A percentile compares a stretch with the other conserved stretches of the same genome.
Conservation (phyloP, 345 rosid genomes). For the Populus davidiana region DNA sequence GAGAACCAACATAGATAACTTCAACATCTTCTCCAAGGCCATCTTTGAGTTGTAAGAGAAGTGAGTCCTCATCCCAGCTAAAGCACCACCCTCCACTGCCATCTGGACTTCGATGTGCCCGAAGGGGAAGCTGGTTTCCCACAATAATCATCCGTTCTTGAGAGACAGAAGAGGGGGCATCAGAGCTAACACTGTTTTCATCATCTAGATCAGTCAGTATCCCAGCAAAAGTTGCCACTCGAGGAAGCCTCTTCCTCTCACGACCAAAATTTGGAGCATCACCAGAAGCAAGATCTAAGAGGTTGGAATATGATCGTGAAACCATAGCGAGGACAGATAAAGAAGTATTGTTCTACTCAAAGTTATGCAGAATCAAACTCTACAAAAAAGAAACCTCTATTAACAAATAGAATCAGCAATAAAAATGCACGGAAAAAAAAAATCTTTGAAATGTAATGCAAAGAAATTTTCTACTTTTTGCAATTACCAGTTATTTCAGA, state of each 20-base stretch:
- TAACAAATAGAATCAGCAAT: not conserved
- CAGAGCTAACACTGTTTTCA: slow-evolving; percentile 75
- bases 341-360: slow-evolving; percentile 13
- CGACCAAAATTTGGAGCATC: slow-evolving; percentile 49
- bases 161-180: slow-evolving; percentile 73
- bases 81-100: slow-evolving; percentile 54
- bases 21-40: slow-evolving; percentile 87
- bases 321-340: slow-evolving; percentile 40
- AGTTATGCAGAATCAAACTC: slow-evolving; percentile 15
- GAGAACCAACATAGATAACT: slow-evolving; percentile 83
- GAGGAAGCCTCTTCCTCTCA: slow-evolving; percentile 74
- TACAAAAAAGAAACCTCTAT: not conserved
- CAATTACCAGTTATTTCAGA: not conserved
- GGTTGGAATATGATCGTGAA: slow-evolving; percentile 92
- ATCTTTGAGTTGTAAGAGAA: slow-evolving; percentile 88
- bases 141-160: slow-evolving; percentile 86
- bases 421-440: not conserved
- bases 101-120: slow-evolving; percentile 46
- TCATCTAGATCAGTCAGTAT: slow-evolving; percentile 78
- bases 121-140: slow-evolving; percentile 90
- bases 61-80: slow-evolving; percentile 92
- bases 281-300: slow-evolving; percentile 84
- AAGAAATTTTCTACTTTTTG: not conserved
- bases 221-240: slow-evolving; percentile 91
- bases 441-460: not conserved